Base-by-base conservation (phyloP, 352 stramenopile genomes). In the Phytophthora pini region DNA sequence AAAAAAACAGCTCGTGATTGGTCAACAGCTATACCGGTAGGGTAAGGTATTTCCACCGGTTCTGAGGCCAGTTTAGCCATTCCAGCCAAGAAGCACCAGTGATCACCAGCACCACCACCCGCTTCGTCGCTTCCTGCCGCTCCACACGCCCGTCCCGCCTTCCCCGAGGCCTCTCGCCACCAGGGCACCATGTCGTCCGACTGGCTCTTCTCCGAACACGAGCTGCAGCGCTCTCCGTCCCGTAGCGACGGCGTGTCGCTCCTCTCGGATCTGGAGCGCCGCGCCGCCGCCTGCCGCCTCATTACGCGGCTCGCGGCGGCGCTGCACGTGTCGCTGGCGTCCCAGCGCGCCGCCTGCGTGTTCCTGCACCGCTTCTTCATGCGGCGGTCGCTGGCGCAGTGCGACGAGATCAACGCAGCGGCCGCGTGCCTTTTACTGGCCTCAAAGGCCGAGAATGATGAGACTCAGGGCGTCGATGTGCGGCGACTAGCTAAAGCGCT, bases 301-400 rank as follows among this genome's bases (percentile, higher is more conserved):
- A 55, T 85, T 27, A 70, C 71, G 29, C 59, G 67, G 20, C 34
- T 87, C 13, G 69, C 57, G 12, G 41, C 47, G 11, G n/a, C 49
- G 40, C 53, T 85, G 45, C 49, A 51, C 9, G 45, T 85, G 51
- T 70, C 72, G 51, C 72, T 77, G 15, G 56, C 80, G n/a, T 65
- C 64, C 5, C 65, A 81, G 20, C 70, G 62, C 47, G 76, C 63
- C 29, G 77, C 73, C 47, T 70, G 77, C 41, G 68, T 76, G 38
- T 88, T 79, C 34, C 76, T 88, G 43, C 79, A 88, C 61, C 65
- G 77, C 46, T 87, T 87, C 55, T 80, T 72, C 49, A 76, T 74
- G 49, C 61, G 70, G 45, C 72, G 80, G 36, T 79, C 71, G 10
- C 55, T 87, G 56, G 13, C 39, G 17, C 29, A 52, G 31, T 61